Evolutionary conservation across 352 stramenopile genomes (phyloP).

Genomic region (Pythium rishiriense): DNA sequence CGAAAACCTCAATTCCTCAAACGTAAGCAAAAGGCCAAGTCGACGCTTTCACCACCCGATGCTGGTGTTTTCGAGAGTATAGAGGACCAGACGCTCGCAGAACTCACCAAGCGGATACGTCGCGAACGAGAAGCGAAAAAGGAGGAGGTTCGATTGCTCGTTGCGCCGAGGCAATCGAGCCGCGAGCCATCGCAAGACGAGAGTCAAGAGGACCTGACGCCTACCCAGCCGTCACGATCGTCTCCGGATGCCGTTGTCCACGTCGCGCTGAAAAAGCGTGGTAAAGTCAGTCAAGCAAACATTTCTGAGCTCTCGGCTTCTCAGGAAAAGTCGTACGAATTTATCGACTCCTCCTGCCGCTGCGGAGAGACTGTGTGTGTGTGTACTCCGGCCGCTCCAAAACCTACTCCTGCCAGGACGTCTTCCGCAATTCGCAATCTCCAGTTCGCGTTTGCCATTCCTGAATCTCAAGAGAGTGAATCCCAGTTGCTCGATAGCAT

Average conservation of each 20-base stretch:
- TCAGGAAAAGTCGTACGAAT: slow-evolving; percentile 42
- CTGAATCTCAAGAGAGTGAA: slow-evolving; percentile 58
- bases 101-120: slow-evolving; percentile 16
- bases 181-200: slow-evolving; percentile 17
- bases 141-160: background rate
- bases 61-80: slow-evolving; percentile 17
- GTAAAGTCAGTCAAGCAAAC: slow-evolving; percentile 18
- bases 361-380: slow-evolving; percentile 29
- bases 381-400: slow-evolving; percentile 12
- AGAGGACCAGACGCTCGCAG: slow-evolving; percentile 23
- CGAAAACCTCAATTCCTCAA: slow-evolving; percentile 16
- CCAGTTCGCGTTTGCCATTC: slow-evolving; percentile 65
- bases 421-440: slow-evolving; percentile 53
- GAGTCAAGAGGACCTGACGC: slow-evolving; percentile 43
- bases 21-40: slow-evolving; percentile 17
- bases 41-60: slow-evolving; percentile 8
- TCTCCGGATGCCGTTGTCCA: slow-evolving; percentile 7
- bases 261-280: slow-evolving; percentile 34
- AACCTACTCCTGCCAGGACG: slow-evolving; percentile 11
- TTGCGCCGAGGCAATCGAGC: background rate
- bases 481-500: slow-evolving; percentile 39
- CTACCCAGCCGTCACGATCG: slow-evolving; percentile 41
- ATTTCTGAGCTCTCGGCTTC: slow-evolving; percentile 22
- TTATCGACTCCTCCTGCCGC: slow-evolving; percentile 31
- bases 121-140: slow-evolving; percentile 14